Evolutionary conservation across 108 stramenopile species (phyloP).

Genomic region (Cyclotella atomus): DNA sequence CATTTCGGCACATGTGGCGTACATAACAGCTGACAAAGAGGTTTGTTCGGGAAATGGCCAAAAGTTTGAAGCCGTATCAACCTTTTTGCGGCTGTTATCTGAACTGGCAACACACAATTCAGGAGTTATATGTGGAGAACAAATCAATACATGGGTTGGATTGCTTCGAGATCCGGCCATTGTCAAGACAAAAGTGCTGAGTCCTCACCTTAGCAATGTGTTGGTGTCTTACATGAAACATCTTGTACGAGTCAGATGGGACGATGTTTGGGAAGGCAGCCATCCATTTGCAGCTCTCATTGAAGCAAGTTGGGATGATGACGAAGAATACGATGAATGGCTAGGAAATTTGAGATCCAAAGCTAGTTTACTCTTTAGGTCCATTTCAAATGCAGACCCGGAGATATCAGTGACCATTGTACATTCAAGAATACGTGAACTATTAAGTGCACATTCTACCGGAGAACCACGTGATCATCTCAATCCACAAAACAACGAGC

Average conservation of each 20-base stretch:
- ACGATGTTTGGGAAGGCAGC: conserved; percentile 76
- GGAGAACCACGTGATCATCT: conserved; percentile 75
- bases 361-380: conserved; percentile 72
- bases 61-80: conserved; percentile 54
- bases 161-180: conserved; percentile 85
- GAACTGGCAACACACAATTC: conserved; percentile 85
- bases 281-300: conserved; percentile 68
- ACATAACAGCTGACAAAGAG: conserved; percentile 75
- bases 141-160: conserved; percentile 75
- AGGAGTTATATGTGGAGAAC: conserved; percentile 71
- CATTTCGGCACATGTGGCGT: conserved; percentile 71
- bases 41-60: conserved; percentile 41
- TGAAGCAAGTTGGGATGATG: conserved; percentile 84
- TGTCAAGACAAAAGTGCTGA: conserved; percentile 55
- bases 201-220: conserved; percentile 63
- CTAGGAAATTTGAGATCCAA: conserved; percentile 76
- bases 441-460: conserved; percentile 65
- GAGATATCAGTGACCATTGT: conserved; percentile 60
- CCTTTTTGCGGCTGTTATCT: conserved; percentile 65
- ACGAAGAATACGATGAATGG: conserved; percentile 82
- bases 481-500: conserved; percentile 65
- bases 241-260: conserved; percentile 77
- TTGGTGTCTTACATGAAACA: conserved; percentile 68
- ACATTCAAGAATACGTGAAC: conserved; percentile 45
- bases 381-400: conserved; percentile 69